These are phyloP conservation scores for Striga hermonthica DNA, from an alignment of 305 asterid genomes.

Conservation along the genomic window DNA sequence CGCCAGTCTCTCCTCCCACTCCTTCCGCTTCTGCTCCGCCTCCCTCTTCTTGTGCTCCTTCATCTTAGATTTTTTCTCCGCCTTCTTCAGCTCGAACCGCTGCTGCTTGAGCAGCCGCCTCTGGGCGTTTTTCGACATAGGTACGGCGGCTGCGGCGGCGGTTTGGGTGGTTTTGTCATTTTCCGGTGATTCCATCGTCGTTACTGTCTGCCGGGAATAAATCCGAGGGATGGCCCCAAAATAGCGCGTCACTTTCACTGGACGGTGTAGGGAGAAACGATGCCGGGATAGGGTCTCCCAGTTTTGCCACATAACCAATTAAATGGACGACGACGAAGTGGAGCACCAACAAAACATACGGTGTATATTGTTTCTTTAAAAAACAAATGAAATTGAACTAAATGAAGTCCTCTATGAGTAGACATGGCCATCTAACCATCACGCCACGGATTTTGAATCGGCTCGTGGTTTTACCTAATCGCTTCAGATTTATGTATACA, in stretches of 20 bases:
- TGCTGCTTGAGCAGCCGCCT: slow-evolving; percentile 78
- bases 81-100: slow-evolving; percentile 73
- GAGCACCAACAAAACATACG: slow-evolving; percentile 36
- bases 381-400: no score
- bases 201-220: slow-evolving; percentile 27
- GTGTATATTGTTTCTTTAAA: no score
- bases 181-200: slow-evolving; percentile 32
- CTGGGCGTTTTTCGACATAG: slow-evolving; percentile 74
- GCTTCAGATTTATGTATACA: no score
- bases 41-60: slow-evolving; percentile 71
- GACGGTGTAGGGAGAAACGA: slow-evolving; percentile 21
- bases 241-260: slow-evolving; percentile 16
- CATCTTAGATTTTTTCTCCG: slow-evolving; percentile 63
- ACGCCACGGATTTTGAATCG: no score
- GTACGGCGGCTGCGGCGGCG: slow-evolving; percentile 33
- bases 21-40: slow-evolving; percentile 74
- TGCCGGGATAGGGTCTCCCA: slow-evolving; percentile 29
- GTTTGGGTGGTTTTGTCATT: slow-evolving; percentile 38
- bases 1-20: slow-evolving; percentile 72
- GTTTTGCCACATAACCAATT: slow-evolving; percentile 23
- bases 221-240: slow-evolving; percentile 15
- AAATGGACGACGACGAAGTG: slow-evolving; percentile 11
- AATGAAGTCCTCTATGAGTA: no score
- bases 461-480: no score
- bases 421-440: no score